Evolutionary conservation across 257 asterid genomes (phyloP).

Genomic region (Solanum pinnatisectum): DNA sequence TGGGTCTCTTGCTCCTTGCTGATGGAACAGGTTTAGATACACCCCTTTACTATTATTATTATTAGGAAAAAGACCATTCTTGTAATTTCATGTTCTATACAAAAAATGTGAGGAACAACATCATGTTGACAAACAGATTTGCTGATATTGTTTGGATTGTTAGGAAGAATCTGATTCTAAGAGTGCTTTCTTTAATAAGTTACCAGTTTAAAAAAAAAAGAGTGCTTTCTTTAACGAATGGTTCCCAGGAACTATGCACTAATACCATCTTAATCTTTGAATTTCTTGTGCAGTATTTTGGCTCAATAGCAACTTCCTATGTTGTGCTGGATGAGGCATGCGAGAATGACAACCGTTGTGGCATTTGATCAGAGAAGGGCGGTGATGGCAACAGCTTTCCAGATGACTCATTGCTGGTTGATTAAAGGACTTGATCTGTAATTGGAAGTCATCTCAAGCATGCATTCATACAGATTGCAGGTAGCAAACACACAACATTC

Average conservation of each 20-base stretch:
- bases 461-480: not conserved
- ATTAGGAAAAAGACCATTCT: not conserved
- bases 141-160: not conserved
- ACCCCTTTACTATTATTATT: not conserved
- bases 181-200: not conserved
- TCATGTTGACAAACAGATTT: not conserved
- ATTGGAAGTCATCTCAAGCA: not conserved
- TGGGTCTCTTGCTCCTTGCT: not conserved
- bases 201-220: not conserved
- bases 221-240: not conserved
- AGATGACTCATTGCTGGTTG: not conserved
- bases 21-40: not conserved
- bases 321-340: not conserved
- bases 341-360: not conserved
- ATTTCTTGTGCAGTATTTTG: not conserved
- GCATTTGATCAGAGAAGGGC: not conserved
- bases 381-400: not conserved
- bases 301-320: not conserved
- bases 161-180: not conserved
- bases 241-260: not conserved
- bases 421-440: not conserved
- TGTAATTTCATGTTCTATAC: not conserved
- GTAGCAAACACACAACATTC: not conserved
- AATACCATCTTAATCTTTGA: not conserved
- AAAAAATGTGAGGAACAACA: not conserved